phyloP scores from a whole-genome alignment of 1,139 yeast species.

The Wickerhamomyces sp. region DNA sequence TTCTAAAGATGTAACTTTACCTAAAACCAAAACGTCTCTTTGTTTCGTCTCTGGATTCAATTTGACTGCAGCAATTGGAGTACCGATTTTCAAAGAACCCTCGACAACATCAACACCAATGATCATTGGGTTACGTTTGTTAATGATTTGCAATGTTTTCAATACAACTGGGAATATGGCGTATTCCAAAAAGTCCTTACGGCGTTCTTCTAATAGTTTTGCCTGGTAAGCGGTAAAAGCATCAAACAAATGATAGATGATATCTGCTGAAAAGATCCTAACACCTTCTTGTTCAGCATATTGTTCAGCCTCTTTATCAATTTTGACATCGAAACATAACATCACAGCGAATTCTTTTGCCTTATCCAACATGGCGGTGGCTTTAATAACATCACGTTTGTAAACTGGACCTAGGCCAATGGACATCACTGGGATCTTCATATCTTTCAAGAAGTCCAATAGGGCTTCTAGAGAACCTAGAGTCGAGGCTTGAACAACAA shows the following conservation, averaged over 20 bases:
- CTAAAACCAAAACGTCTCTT: conserved; percentile 67
- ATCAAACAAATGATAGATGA: conserved; percentile 94
- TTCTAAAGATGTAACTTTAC: conserved; percentile 84
- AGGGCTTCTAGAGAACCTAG: conserved; percentile 97
- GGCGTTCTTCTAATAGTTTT: conserved; percentile 81
- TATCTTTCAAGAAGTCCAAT: conserved; percentile 91
- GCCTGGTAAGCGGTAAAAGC: conserved; percentile 90
- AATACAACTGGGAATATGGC: conserved; percentile 95
- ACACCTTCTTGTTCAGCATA: conserved; percentile 92
- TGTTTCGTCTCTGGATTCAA: conserved; percentile 79
- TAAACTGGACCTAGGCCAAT: conserved; percentile 97
- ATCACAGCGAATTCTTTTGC: conserved; percentile 94
- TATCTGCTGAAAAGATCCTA: conserved; percentile 90
- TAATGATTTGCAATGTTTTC: conserved; percentile 91
- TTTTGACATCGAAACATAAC: conserved; percentile 96
- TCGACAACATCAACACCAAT: conserved; percentile 96
- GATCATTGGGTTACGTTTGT: conserved; percentile 98
- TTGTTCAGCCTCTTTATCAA: conserved; percentile 97
- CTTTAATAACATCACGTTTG: conserved; percentile 98
- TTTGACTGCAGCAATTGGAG: conserved; percentile 94
- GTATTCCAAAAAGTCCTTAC: conserved; percentile 80
- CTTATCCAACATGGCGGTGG: conserved; percentile 92
- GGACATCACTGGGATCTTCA: conserved; percentile 99
- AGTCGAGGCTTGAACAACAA: conserved; percentile 96
- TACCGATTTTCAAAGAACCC: conserved; percentile 85